Conservation (phyloP, 441 rosid genomes). For the Omphalea diandra region DNA sequence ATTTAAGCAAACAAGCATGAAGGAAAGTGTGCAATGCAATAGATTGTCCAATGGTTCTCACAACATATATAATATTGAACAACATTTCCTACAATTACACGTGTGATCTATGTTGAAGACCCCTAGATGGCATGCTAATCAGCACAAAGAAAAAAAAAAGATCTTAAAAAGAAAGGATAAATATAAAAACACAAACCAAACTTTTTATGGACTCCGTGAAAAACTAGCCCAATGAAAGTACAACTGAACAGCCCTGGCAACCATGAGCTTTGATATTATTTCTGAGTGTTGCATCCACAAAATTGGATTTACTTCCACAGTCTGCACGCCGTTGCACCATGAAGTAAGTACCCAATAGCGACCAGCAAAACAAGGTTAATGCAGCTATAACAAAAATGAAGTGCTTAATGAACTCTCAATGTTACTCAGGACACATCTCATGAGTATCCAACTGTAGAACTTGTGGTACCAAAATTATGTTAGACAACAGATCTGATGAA, state of each 20-base stretch:
- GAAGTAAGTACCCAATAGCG: conserved; percentile 28
- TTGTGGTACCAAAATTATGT: conserved; percentile 6
- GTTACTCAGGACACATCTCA: conserved; percentile 21
- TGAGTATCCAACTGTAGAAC: conserved; percentile 15
- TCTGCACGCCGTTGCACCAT: conserved; percentile 23
- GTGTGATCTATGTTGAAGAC: neutral
- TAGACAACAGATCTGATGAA: conserved; percentile 20
- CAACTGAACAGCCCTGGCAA: conserved; percentile 37
- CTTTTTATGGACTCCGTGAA: conserved; percentile 27
- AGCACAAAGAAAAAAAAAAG: neutral
- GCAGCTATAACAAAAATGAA: conserved; percentile 24
- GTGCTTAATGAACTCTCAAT: conserved; percentile 12
- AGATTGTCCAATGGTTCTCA: neutral
- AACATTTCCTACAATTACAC: neutral
- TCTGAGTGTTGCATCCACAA: conserved; percentile 29
- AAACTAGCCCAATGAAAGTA: conserved; percentile 37
- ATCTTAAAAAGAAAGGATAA: neutral
- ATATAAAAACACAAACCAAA: conserved; percentile 18
- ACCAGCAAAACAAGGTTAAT: conserved; percentile 31
- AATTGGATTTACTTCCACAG: conserved; percentile 18
- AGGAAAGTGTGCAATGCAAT: neutral
- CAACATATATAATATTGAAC: conserved; percentile 1
- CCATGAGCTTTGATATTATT: conserved; percentile 33
- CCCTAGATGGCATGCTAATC: neutral
- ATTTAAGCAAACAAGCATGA: neutral